Percentiles rank a stretch among this genome's conserved stretches.
phyloP scores from a whole-genome alignment of 2,329 filamentous ascomycete genomes.

The Furcasterigmium furcatum region DNA sequence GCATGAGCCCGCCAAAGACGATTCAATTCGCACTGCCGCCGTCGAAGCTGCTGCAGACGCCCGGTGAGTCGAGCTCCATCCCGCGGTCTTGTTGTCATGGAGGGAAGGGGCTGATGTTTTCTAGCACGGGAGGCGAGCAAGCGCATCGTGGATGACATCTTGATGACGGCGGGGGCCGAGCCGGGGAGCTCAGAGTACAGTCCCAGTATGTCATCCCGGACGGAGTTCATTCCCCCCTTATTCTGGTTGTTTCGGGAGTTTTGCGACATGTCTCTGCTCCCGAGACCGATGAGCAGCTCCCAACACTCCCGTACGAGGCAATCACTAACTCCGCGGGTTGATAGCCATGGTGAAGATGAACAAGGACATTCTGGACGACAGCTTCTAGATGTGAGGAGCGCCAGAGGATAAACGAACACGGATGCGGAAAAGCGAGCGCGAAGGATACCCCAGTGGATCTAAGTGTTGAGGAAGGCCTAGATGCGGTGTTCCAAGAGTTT shows the following conservation, averaged over 20 bases:
- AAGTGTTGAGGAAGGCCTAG: no score
- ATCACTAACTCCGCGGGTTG: no score
- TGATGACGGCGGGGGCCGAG: conserved; percentile 70
- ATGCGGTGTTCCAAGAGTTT: no score
- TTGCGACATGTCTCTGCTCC: no score
- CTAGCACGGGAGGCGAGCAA: conserved; percentile 75
- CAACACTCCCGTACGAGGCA: no score
- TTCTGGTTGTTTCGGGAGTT: no score
- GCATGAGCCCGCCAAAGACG: conserved; percentile 89
- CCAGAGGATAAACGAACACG: not conserved
- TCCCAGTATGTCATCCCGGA: conserved; percentile 61
- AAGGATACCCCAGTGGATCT: no score
- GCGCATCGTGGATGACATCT: conserved; percentile 76
- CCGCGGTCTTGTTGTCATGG: no score
- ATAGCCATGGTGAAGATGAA: conserved; percentile 57
- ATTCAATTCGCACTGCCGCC: conserved; percentile 82
- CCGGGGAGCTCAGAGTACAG: conserved; percentile 55
- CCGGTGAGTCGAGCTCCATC: conserved; percentile 47
- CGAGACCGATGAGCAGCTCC: no score
- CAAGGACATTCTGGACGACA: conserved; percentile 58
- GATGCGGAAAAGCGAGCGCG: not conserved
- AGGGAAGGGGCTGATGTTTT: not conserved
- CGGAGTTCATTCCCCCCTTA: no score
- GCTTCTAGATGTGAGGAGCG: conserved; percentile 43
- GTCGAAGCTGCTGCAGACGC: conserved; percentile 75